These are phyloP conservation scores for Saturnispora saitoi DNA, from an alignment of 805 yeast genomes.

Conservation along the genomic window DNA sequence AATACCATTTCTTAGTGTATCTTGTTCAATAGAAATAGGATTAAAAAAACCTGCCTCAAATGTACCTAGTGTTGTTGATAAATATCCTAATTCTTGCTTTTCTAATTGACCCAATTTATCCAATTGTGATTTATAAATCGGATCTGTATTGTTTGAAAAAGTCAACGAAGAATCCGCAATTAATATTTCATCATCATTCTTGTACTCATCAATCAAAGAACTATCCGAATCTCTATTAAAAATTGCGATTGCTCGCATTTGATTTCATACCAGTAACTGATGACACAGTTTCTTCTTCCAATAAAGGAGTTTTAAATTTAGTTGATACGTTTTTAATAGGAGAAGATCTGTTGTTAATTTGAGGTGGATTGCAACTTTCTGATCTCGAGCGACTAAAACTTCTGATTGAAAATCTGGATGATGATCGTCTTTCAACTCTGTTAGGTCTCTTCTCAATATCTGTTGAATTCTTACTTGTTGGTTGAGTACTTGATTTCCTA, in stretches of 20 bases:
- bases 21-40: background rate
- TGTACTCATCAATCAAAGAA: too few species aligned
- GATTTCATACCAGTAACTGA: slow-evolving; percentile 1
- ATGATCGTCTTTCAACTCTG: background rate
- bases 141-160: background rate
- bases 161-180: background rate
- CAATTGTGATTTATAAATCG: background rate
- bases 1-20: background rate
- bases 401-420: slow-evolving; percentile 2
- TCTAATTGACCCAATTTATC: background rate
- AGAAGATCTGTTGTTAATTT: background rate
- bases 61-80: slow-evolving; percentile 32
- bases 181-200: background rate
- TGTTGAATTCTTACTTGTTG: background rate
- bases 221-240: background rate
- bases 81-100: slow-evolving; percentile 27
- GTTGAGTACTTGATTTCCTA: background rate
- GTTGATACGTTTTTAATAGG: background rate
- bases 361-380: background rate
- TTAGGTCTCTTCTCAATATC: slow-evolving; percentile 2
- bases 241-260: slow-evolving; percentile 11
- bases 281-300: background rate
- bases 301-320: background rate
- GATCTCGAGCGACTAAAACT: background rate
- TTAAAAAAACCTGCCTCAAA: slow-evolving; percentile 34